Evolutionary conservation across 257 asterid genomes (phyloP).

Genomic region (Nicotiana undulata): DNA sequence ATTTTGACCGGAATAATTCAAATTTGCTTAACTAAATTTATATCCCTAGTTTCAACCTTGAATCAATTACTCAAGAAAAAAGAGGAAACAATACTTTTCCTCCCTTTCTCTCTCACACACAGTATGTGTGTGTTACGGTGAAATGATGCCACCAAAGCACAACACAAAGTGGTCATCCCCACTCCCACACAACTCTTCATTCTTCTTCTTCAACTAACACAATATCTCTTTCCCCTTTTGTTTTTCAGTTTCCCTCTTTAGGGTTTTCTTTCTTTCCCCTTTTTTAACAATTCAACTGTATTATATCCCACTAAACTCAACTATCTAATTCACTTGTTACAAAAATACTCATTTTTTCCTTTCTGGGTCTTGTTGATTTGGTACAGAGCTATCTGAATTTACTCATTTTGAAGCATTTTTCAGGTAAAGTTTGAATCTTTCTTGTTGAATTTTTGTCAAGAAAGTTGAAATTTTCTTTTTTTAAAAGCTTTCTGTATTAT

Average conservation of each 20-base stretch:
- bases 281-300: background rate
- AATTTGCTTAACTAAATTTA: background rate
- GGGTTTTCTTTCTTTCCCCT: background rate
- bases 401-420: background rate
- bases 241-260: background rate
- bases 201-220: constrained; percentile 15
- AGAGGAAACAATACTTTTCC: background rate
- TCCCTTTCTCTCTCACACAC: constrained; percentile 13
- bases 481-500: background rate
- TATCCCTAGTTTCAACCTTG: background rate
- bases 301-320: background rate
- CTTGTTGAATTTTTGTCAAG: background rate
- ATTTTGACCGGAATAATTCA: too few relatives aligned
- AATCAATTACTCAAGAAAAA: background rate
- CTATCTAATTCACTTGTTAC: background rate
- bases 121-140: constrained; percentile 21
- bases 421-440: background rate
- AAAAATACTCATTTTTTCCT: background rate
- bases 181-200: constrained; percentile 23
- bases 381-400: background rate
- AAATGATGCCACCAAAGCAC: constrained; percentile 30
- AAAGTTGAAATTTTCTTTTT: background rate
- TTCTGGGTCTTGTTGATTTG: background rate
- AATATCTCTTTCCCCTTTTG: background rate
- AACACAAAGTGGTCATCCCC: constrained; percentile 22